Percentiles rank a stretch among this genome's conserved stretches.
phyloP scores from a whole-genome alignment of 352 stramenopile species.

The Saprolegnia diclina region DNA sequence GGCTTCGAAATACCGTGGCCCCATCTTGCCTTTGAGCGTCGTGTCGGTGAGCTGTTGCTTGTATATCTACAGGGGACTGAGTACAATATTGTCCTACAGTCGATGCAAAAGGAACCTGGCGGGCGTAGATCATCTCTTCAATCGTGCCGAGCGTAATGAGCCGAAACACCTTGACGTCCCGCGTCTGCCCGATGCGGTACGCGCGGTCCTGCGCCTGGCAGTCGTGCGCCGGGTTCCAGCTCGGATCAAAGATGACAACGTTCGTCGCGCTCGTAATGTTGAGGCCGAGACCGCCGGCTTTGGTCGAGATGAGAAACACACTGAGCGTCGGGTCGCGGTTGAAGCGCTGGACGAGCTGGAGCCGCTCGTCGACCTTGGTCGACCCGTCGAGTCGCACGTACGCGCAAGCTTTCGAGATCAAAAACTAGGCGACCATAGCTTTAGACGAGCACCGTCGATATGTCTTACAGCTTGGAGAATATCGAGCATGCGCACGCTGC shows the following conservation, averaged over 20 bases:
- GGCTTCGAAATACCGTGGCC: slow-evolving; percentile 72
- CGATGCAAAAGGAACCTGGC: slow-evolving; percentile 34
- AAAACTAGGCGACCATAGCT: slow-evolving; percentile 35
- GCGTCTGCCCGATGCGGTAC: slow-evolving; percentile 82
- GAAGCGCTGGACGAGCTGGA: slow-evolving; percentile 69
- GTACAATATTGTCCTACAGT: background rate
- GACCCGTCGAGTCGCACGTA: slow-evolving; percentile 65
- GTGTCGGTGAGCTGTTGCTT: slow-evolving; percentile 81
- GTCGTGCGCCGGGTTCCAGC: slow-evolving; percentile 83
- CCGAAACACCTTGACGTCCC: slow-evolving; percentile 79
- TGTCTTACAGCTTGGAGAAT: slow-evolving; percentile 46
- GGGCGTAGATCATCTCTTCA: slow-evolving; percentile 86
- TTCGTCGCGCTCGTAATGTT: slow-evolving; percentile 77
- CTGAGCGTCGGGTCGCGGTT: slow-evolving; percentile 53
- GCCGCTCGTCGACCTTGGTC: slow-evolving; percentile 66
- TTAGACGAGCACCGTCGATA: background rate
- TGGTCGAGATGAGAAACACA: slow-evolving; percentile 77
- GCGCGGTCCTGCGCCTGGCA: slow-evolving; percentile 77
- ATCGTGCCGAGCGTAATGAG: slow-evolving; percentile 80
- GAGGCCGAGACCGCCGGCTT: slow-evolving; percentile 53
- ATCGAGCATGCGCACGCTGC: slow-evolving; percentile 73
- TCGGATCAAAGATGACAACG: slow-evolving; percentile 84
- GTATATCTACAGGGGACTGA: slow-evolving; percentile 42
- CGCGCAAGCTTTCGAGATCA: slow-evolving; percentile 54
- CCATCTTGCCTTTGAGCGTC: slow-evolving; percentile 61